A percentile compares a stretch with the other conserved stretches of the same genome.
Evolutionary conservation across 2,329 filamentous ascomycete genomes (phyloP).

Genomic region (Cryphonectria japonica): DNA sequence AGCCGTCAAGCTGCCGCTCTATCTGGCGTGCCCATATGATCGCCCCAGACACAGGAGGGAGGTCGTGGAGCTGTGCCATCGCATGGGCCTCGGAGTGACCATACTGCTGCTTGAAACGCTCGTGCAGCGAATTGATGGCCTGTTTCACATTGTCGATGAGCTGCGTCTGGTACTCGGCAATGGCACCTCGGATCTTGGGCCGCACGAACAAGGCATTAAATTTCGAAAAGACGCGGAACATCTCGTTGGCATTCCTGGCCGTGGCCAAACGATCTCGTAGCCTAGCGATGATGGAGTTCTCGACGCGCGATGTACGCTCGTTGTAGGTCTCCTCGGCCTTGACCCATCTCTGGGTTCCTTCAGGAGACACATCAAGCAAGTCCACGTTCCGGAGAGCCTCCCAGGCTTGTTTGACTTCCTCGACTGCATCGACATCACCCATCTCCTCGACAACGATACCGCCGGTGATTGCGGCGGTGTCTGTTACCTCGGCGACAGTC

Average conservation of each 20-base stretch:
- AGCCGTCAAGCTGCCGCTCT: conserved; percentile 90
- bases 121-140: conserved; percentile 89
- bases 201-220: conserved; percentile 99
- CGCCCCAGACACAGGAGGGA: conserved; percentile 93
- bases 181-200: conserved; percentile 98
- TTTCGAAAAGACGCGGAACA: conserved; percentile 99
- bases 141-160: conserved; percentile 98
- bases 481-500: conserved; percentile 56
- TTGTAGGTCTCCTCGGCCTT: conserved; percentile 96
- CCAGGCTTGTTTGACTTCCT: conserved; percentile 95
- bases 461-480: conserved; percentile 58
- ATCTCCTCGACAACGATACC: conserved; percentile 86
- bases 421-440: conserved; percentile 94
- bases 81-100: conserved; percentile 96
- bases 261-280: conserved; percentile 91
- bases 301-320: conserved; percentile 92
- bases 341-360: conserved; percentile 90
- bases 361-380: conserved; percentile 85
- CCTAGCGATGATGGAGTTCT: conserved; percentile 97
- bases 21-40: conserved; percentile 99
- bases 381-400: conserved; percentile 93
- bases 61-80: conserved; percentile 95
- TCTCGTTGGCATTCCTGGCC: conserved; percentile 96
- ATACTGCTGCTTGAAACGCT: conserved; percentile 98
- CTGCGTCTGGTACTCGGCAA: conserved; percentile 96